A percentile compares a stretch with the other conserved stretches of the same genome.
These are phyloP conservation scores for Cornus florida DNA, from an alignment of 148 eudicot genomes.

Conservation along the genomic window DNA sequence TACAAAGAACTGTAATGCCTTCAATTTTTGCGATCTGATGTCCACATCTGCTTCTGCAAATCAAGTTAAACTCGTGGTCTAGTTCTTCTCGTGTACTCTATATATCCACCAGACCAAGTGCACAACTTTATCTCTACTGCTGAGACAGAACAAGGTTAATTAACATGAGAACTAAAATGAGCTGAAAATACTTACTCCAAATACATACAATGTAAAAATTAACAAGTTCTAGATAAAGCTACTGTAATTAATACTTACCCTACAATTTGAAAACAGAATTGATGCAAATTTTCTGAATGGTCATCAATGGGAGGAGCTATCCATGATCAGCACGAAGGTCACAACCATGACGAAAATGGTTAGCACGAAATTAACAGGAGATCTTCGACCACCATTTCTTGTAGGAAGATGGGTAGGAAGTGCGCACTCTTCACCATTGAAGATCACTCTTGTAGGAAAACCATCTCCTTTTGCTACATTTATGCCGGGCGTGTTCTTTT, in stretches of 20 bases:
- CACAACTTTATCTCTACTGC: background rate
- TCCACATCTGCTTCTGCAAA: background rate
- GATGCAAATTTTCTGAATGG: background rate
- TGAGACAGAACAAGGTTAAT: background rate
- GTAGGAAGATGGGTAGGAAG: constrained; percentile 36
- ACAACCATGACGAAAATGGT: constrained; percentile 18
- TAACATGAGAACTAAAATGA: background rate
- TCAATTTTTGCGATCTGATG: background rate
- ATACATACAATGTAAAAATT: background rate
- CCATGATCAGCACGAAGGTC: constrained; percentile 26
- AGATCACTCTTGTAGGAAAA: constrained; percentile 46
- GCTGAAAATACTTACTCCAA: background rate
- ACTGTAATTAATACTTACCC: background rate
- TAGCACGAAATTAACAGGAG: constrained; percentile 6
- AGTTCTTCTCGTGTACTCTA: no score
- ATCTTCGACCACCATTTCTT: constrained; percentile 9
- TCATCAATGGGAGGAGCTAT: constrained; percentile 1
- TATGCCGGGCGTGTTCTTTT: constrained; percentile 29
- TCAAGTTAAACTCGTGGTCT: no score
- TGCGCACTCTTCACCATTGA: constrained; percentile 71
- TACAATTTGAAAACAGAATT: background rate
- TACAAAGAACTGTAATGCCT: background rate
- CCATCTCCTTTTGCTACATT: constrained; percentile 46
- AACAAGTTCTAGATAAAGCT: no score
- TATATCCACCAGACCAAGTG: background rate